A percentile compares a stretch with the other conserved stretches of the same genome.
Conservation (phyloP, 176 grass and related monocot species). For the Coix lacrymajobi region DNA sequence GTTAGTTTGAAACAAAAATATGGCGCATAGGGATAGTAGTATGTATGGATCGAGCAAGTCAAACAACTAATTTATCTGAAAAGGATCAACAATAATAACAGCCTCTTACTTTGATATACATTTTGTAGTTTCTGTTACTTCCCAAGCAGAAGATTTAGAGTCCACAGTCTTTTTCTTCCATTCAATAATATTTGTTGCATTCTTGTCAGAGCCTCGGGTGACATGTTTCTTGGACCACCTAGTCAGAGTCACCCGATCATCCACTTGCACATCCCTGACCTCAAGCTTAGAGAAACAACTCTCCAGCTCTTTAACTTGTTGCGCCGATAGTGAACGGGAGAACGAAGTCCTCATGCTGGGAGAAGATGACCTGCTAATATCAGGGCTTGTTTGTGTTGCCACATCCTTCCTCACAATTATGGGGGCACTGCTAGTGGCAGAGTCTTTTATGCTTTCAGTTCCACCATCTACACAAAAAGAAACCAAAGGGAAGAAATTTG, state of each 20-base stretch:
- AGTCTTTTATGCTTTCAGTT: slow-evolving; percentile 9
- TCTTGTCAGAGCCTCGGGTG: slow-evolving; percentile 41
- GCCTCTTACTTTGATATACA: slow-evolving; percentile 64
- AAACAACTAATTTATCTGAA: slow-evolving; percentile 4
- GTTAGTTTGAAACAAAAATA: not conserved
- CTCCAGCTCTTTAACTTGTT: slow-evolving; percentile 54
- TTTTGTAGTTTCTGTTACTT: slow-evolving; percentile 52
- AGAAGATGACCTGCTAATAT: slow-evolving; percentile 52
- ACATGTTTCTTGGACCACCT: slow-evolving; percentile 95
- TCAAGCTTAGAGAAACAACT: slow-evolving; percentile 78
- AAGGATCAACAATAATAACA: not conserved
- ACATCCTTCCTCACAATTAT: slow-evolving; percentile 56
- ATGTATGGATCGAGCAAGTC: not conserved
- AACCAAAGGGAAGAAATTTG: slow-evolving; percentile 25
- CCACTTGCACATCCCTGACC: slow-evolving; percentile 62
- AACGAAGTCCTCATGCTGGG: slow-evolving; percentile 42
- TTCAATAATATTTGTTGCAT: slow-evolving; percentile 68
- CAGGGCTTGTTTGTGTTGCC: slow-evolving; percentile 86
- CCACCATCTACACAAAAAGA: slow-evolving; percentile 18
- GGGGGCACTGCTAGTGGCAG: slow-evolving; percentile 11
- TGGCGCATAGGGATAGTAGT: not conserved
- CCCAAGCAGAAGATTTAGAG: slow-evolving; percentile 63
- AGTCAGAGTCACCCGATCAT: slow-evolving; percentile 72
- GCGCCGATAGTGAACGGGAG: slow-evolving; percentile 37
- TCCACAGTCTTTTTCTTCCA: slow-evolving; percentile 77